These are phyloP conservation scores for Citrullus mucosospermus DNA, from an alignment of 306 rosid species.

Conservation along the genomic window DNA sequence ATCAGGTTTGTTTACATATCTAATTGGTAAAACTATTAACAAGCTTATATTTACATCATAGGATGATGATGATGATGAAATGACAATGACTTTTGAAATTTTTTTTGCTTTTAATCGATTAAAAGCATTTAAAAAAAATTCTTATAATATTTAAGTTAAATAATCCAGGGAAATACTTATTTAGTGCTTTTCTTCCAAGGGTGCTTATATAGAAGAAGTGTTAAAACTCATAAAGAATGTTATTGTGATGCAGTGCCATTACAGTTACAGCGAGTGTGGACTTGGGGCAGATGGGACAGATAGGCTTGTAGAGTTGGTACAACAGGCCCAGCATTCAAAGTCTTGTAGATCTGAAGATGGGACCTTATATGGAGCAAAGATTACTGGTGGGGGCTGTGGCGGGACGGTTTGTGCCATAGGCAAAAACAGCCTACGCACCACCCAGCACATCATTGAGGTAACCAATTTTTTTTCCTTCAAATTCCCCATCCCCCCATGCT, in stretches of 20 bases:
- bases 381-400: conserved; percentile 93
- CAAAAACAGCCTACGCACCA: conserved; percentile 54
- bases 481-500: background rate
- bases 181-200: background rate
- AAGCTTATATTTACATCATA: too few species aligned
- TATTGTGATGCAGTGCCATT: conserved; percentile 56
- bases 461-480: background rate
- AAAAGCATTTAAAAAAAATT: too few species aligned
- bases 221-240: background rate
- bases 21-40: background rate
- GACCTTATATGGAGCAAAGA: conserved; percentile 73
- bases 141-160: too few species aligned
- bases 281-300: conserved; percentile 89
- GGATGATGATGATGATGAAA: background rate
- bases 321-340: conserved; percentile 59
- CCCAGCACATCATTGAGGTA: conserved; percentile 82
- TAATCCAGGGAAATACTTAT: too few species aligned
- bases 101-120: too few species aligned
- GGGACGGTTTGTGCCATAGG: conserved; percentile 91
- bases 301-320: conserved; percentile 78
- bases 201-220: background rate
- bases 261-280: conserved; percentile 80
- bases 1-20: conserved; percentile 45
- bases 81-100: too few species aligned
- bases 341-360: conserved; percentile 43